A percentile compares a stretch with the other conserved stretches of the same genome.
Conservation (phyloP, 2,329 filamentous ascomycete genomes). For the Verticillium dahliae region DNA sequence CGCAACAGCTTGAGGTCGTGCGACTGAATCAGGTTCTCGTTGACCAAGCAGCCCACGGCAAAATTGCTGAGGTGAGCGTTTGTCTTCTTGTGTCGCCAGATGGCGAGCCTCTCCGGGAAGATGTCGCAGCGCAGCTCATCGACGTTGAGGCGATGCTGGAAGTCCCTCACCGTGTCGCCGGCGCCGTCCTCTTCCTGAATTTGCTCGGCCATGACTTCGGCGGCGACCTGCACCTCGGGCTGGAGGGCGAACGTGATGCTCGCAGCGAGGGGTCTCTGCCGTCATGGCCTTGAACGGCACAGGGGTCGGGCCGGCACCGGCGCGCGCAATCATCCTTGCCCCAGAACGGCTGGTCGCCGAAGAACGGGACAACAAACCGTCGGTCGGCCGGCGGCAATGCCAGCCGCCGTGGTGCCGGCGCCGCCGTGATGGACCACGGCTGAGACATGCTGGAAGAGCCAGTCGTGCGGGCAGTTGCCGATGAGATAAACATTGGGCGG, state of each 20-base stretch:
- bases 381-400: constrained; percentile 51
- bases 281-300: constrained; percentile 54
- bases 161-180: constrained; percentile 42
- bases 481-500: constrained; percentile 52
- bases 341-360: constrained; percentile 63
- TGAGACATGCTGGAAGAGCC: constrained; percentile 54
- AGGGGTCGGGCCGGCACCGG: constrained; percentile 53
- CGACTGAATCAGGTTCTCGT: constrained; percentile 47
- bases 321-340: constrained; percentile 53
- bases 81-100: constrained; percentile 55
- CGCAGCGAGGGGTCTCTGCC: constrained; percentile 43
- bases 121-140: constrained; percentile 52
- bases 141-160: constrained; percentile 47
- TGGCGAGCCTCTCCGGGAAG: constrained; percentile 49
- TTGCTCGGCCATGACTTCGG: constrained; percentile 36
- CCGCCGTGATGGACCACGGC: constrained; percentile 60
- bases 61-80: constrained; percentile 54
- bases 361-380: constrained; percentile 62
- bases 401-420: constrained; percentile 59
- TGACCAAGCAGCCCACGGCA: constrained; percentile 51
- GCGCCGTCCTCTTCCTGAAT: constrained; percentile 50
- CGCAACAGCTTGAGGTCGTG: constrained; percentile 47
- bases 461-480: constrained; percentile 61
- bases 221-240: constrained; percentile 33
- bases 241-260: constrained; percentile 47